phyloP scores from a whole-genome alignment of 2,329 filamentous ascomycete genomes.

The Fusarium hainanense region DNA sequence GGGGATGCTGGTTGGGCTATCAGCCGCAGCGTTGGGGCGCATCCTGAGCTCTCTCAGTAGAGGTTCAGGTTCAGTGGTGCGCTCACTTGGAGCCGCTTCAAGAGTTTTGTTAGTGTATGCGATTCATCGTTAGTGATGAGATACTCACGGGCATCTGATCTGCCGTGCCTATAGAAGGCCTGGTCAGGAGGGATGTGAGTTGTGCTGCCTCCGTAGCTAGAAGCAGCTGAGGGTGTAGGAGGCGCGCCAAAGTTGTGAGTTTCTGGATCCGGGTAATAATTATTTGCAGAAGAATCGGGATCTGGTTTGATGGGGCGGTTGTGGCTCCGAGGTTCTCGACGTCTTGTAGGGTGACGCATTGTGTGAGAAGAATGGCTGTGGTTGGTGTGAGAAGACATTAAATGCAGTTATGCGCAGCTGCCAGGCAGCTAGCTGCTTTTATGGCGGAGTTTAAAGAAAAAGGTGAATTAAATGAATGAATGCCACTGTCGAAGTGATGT shows the following conservation, averaged over 20 bases:
- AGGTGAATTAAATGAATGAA: background rate
- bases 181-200: constrained; percentile 30
- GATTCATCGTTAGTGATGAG: background rate
- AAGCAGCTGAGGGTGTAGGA: constrained; percentile 30
- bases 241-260: constrained; percentile 14
- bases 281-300: constrained; percentile 34
- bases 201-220: constrained; percentile 35
- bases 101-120: constrained; percentile 17
- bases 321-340: constrained; percentile 33
- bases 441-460: background rate
- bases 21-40: constrained; percentile 38
- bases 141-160: constrained; percentile 56
- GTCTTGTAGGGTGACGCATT: constrained; percentile 41
- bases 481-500: constrained; percentile 1
- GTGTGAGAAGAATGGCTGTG: constrained; percentile 21
- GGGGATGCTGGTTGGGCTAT: constrained; percentile 44
- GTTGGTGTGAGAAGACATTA: constrained; percentile 33
- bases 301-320: constrained; percentile 44
- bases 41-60: constrained; percentile 53
- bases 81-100: constrained; percentile 54
- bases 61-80: constrained; percentile 51
- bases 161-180: constrained; percentile 44
- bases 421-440: background rate
- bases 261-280: constrained; percentile 25
- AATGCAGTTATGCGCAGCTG: background rate